phyloP scores from a whole-genome alignment of 176 grass and related monocot genomes.

The Zea luxurians region DNA sequence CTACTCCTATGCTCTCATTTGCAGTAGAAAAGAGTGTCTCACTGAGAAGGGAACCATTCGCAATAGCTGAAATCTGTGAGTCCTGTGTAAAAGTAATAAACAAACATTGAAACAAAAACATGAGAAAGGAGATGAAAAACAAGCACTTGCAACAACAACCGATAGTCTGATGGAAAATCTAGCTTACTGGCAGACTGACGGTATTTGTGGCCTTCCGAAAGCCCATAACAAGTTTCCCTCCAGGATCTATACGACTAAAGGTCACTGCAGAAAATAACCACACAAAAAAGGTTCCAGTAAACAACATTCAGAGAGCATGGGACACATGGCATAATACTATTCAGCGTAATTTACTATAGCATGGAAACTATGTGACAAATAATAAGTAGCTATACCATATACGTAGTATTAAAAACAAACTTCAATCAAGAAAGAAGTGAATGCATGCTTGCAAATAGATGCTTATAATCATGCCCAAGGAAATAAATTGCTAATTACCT shows the following conservation, averaged over 20 bases:
- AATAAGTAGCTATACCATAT: not conserved
- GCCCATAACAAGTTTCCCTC: slow-evolving; percentile 99
- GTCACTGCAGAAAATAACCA: slow-evolving; percentile 62
- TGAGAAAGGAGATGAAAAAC: slow-evolving; percentile 19
- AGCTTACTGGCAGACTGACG: slow-evolving; percentile 73
- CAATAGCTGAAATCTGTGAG: slow-evolving; percentile 97
- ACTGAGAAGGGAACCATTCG: slow-evolving; percentile 72
- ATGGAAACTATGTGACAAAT: slow-evolving; percentile 27
- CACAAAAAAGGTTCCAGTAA: slow-evolving; percentile 33
- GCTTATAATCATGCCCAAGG: slow-evolving; percentile 3
- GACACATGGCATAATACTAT: slow-evolving; percentile 3
- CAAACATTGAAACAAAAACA: slow-evolving; percentile 21
- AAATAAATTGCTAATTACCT: slow-evolving; percentile 54
- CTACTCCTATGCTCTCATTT: slow-evolving; percentile 68
- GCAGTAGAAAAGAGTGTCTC: slow-evolving; percentile 70
- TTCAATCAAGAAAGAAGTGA: slow-evolving; percentile 22
- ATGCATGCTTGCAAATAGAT: slow-evolving; percentile 24
- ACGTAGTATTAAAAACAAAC: not conserved
- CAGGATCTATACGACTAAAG: slow-evolving; percentile 97
- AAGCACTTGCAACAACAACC: slow-evolving; percentile 26
- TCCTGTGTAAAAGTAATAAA: slow-evolving; percentile 62
- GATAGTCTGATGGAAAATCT: slow-evolving; percentile 13
- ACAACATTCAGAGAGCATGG: slow-evolving; percentile 19
- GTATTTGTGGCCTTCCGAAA: slow-evolving; percentile 97
- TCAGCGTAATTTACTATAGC: slow-evolving; percentile 18